A percentile compares a stretch with the other conserved stretches of the same genome.
Conservation (phyloP, 2,329 filamentous ascomycete genomes). For the Diaporthe citri region DNA sequence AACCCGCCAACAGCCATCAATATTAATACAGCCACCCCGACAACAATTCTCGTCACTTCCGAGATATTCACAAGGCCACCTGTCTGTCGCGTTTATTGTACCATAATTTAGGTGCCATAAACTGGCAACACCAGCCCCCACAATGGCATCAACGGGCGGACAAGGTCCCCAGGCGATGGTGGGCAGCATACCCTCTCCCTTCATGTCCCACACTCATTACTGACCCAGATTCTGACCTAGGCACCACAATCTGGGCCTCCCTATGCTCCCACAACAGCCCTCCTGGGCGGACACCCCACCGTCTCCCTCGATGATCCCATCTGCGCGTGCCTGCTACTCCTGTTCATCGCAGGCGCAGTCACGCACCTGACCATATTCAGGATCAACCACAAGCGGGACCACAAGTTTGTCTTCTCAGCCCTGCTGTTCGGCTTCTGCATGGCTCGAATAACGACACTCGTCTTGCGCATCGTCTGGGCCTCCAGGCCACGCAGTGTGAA, state of each 20-base stretch:
- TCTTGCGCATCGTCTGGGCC: conserved; percentile 67
- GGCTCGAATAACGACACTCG: conserved; percentile 64
- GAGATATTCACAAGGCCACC: too few relatives aligned
- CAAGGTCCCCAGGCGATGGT: conserved; percentile 27
- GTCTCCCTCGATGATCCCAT: conserved; percentile 73
- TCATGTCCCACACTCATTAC: background rate
- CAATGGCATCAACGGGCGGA: conserved; percentile 9
- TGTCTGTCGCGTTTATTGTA: background rate
- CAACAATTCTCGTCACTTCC: background rate
- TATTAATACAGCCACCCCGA: background rate
- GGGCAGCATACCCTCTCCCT: background rate
- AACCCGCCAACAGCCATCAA: background rate
- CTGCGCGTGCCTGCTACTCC: conserved; percentile 69
- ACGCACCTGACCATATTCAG: conserved; percentile 71
- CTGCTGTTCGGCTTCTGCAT: conserved; percentile 71
- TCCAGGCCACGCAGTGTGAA: conserved; percentile 53
- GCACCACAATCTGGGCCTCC: conserved; percentile 49
- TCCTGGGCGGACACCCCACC: conserved; percentile 70
- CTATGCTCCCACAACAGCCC: conserved; percentile 59
- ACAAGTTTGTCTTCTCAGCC: conserved; percentile 71
- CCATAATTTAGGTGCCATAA: background rate
- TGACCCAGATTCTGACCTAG: background rate
- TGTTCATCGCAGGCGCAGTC: conserved; percentile 67
- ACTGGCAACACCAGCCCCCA: background rate
- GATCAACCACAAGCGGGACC: conserved; percentile 61